Evolutionary conservation across 257 asterid genomes (phyloP).

Genomic region (Osmanthus fragrans): DNA sequence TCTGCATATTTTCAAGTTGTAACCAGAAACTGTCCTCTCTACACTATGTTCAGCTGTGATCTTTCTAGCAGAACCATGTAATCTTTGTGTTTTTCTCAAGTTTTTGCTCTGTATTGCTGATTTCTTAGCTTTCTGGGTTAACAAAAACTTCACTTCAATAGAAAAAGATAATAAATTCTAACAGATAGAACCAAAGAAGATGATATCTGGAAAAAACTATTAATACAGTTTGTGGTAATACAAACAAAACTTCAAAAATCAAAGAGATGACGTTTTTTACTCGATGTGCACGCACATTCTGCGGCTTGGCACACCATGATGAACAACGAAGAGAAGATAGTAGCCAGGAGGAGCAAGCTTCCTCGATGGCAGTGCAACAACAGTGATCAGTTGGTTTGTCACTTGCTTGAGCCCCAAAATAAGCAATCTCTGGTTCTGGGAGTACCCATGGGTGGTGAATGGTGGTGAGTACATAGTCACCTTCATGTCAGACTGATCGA

Average conservation of each 20-base stretch:
- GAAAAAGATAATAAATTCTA: background rate
- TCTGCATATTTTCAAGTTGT: too few relatives aligned
- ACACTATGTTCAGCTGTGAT: too few relatives aligned
- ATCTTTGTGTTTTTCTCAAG: too few relatives aligned
- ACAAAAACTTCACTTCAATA: background rate
- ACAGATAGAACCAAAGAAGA: background rate
- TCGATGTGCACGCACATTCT: conserved; percentile 77
- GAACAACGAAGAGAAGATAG: conserved; percentile 72
- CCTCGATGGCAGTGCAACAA: conserved; percentile 69
- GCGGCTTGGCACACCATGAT: conserved; percentile 72
- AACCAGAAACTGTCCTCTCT: too few relatives aligned
- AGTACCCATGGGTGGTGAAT: conserved; percentile 92
- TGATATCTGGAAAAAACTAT: background rate
- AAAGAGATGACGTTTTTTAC: background rate
- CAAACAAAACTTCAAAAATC: background rate
- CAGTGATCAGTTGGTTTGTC: conserved; percentile 28
- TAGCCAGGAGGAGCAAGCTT: conserved; percentile 80
- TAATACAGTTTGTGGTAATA: background rate
- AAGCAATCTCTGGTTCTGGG: conserved; percentile 75
- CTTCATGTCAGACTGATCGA: conserved; percentile 32
- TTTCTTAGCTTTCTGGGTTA: too few relatives aligned
- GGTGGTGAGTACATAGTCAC: conserved; percentile 87
- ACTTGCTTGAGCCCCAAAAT: conserved; percentile 44
- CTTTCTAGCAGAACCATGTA: too few relatives aligned
- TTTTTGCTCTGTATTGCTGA: too few relatives aligned